Percentiles rank a stretch among this genome's conserved stretches.
Evolutionary conservation across 2,329 filamentous ascomycete species (phyloP).

Genomic region (Torrubiella hemipterigena): DNA sequence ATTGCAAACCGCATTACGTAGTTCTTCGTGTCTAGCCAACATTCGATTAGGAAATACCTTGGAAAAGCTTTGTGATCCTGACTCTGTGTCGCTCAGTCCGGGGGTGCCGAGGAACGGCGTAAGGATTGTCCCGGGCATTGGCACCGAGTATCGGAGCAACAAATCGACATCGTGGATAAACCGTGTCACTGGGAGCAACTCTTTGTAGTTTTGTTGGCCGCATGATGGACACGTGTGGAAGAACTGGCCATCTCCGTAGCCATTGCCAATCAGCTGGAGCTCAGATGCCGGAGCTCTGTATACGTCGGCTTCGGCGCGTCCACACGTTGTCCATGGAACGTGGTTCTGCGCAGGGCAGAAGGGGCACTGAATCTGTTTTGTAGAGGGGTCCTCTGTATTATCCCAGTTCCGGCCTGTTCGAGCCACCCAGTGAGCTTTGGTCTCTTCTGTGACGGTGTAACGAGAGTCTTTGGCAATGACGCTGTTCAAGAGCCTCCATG

Average conservation of each 20-base stretch:
- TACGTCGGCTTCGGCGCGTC: constrained; percentile 18
- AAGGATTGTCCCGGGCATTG: constrained; percentile 60
- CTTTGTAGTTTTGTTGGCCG: constrained; percentile 34
- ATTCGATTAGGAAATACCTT: constrained; percentile 47
- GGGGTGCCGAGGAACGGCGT: constrained; percentile 41
- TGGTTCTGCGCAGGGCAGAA: constrained; percentile 28
- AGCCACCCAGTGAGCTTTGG: constrained; percentile 32
- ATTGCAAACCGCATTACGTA: no score
- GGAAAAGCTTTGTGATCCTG: constrained; percentile 11
- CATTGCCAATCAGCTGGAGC: constrained; percentile 31
- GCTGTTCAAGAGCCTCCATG: constrained; percentile 47
- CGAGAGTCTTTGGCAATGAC: constrained; percentile 48
- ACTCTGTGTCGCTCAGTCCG: constrained; percentile 14
- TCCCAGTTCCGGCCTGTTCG: constrained; percentile 45
- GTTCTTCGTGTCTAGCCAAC: constrained; percentile 31
- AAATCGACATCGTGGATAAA: constrained; percentile 43
- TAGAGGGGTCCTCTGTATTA: constrained; percentile 36
- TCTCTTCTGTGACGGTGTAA: constrained; percentile 35
- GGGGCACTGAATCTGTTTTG: constrained; percentile 43
- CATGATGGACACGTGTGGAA: constrained; percentile 38
- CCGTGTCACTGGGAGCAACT: constrained; percentile 49
- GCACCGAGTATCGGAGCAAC: constrained; percentile 31
- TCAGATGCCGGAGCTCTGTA: no score
- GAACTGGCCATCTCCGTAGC: constrained; percentile 51
- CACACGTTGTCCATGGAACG: constrained; percentile 50